Evolutionary conservation across 352 stramenopile genomes (phyloP), one percentile per base, ranked within the genome.

Genomic region (Pythium sp.): DNA sequence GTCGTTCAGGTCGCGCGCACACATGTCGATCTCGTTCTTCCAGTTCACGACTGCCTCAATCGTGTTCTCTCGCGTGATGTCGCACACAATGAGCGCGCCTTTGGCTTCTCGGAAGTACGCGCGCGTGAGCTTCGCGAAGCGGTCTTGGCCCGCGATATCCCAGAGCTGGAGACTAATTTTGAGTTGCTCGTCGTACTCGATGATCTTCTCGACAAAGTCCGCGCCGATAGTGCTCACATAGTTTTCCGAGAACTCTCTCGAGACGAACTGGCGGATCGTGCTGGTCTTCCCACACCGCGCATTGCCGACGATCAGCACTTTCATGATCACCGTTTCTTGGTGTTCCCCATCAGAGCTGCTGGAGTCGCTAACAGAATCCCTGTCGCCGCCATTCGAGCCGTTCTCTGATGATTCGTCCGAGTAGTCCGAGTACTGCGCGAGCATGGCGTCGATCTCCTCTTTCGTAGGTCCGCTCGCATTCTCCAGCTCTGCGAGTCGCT

Each of bases 241-340:
- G 62, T 82, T 76, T n/a, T 91, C 83, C n/a, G 68, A 82, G 53
- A 96, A 97, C 11, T 89, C 70, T 32, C 82, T 72, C 30, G 80
- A 71, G 18, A 92, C 89, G 47, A 91, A 93, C 4, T 86, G 81
- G 22, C 84, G 80, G 65, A 95, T 96, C 24, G 86, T 90, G 59
- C 87, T 93, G 7, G 89, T 94, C 74, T 97, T 97, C n/a, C 89
- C 88, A 26, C 88, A 95, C 18, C 90, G 91, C 36, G 88, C 88
- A 53, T 95, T 97, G 54, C 89, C 89, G 14, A 96, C 84, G 26
- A 95, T 79, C n/a, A 96, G 66, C 36, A 97, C 79, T 67, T 96
- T 97, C 73, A 94, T 84, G 62, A 91, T 92, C 34, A 91, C 72
- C 1, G 75, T 83, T 61, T 91, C 79, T 20, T 58, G 58, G 43